phyloP scores from a whole-genome alignment of 495 filamentous ascomycete species.

The Aspergillus haitiensis region DNA sequence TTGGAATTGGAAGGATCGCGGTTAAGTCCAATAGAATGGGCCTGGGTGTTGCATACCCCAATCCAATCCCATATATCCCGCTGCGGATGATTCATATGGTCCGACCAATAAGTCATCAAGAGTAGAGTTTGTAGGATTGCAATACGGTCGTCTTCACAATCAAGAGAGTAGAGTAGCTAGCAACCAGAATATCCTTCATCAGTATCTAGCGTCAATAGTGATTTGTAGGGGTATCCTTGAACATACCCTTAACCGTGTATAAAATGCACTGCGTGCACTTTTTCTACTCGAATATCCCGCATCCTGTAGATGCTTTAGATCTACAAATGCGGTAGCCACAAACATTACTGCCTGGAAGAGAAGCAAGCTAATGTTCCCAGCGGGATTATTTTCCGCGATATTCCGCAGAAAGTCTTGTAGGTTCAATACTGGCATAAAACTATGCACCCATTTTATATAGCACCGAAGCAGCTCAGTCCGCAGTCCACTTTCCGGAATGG shows the following conservation, averaged over 20 bases:
- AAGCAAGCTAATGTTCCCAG: slow-evolving; percentile 69
- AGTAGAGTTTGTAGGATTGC: slow-evolving; percentile 76
- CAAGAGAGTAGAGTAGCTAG: slow-evolving; percentile 72
- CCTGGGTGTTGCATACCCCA: slow-evolving; percentile 76
- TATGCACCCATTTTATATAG: slow-evolving; percentile 82
- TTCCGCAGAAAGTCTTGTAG: slow-evolving; percentile 66
- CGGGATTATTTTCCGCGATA: slow-evolving; percentile 56
- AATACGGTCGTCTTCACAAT: slow-evolving; percentile 78
- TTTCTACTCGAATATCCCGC: slow-evolving; percentile 71
- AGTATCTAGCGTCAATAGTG: slow-evolving; percentile 5
- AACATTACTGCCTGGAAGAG: slow-evolving; percentile 83
- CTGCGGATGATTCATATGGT: slow-evolving; percentile 61
- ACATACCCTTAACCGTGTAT: slow-evolving; percentile 69
- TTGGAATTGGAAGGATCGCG: slow-evolving; percentile 63
- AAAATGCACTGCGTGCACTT: slow-evolving; percentile 73
- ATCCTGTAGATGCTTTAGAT: slow-evolving; percentile 61
- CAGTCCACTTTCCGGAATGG: slow-evolving; percentile 61
- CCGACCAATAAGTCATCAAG: slow-evolving; percentile 86
- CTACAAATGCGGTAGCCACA: slow-evolving; percentile 72
- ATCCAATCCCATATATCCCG: slow-evolving; percentile 86
- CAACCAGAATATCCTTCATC: slow-evolving; percentile 3
- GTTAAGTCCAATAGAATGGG: slow-evolving; percentile 78
- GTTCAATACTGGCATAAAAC: slow-evolving; percentile 81
- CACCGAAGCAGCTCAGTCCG: slow-evolving; percentile 70
- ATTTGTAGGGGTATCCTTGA: neutral